Conservation (phyloP, 1,139 yeast genomes). For the Suhomyces taliae region DNA sequence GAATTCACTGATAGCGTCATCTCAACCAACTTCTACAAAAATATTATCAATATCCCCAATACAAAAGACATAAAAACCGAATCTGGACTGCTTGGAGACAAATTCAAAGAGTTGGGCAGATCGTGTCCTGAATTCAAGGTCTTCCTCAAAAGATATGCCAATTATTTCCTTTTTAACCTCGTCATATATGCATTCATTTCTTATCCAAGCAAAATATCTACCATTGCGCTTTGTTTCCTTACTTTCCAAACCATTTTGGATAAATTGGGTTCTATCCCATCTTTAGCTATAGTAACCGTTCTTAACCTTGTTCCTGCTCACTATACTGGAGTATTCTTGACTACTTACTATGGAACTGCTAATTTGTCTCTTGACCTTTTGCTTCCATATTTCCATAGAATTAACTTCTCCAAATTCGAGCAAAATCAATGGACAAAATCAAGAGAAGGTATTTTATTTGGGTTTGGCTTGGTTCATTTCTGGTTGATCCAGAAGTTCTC, state of each 20-base stretch:
- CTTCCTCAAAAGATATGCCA: conserved; percentile 15
- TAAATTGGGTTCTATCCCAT: conserved; percentile 48
- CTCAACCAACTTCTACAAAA: conserved; percentile 18
- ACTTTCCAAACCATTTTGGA: conserved; percentile 47
- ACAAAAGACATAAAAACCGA: neutral
- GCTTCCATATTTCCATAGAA: conserved; percentile 50
- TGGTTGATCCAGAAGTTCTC: conserved; percentile 43
- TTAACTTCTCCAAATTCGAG: conserved; percentile 48
- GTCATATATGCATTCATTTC: conserved; percentile 11
- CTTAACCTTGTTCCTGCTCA: conserved; percentile 35
- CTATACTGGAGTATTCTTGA: conserved; percentile 35
- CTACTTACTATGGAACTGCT: conserved; percentile 48
- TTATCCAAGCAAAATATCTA: conserved; percentile 39
- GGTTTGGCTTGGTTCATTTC: conserved; percentile 56
- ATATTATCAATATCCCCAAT: conserved; percentile 13
- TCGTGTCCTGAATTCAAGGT: conserved; percentile 15
- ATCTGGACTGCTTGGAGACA: neutral
- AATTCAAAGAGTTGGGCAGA: conserved; percentile 10
- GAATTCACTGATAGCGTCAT: conserved; percentile 41
- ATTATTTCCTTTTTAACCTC: conserved; percentile 12
- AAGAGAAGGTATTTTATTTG: conserved; percentile 58
- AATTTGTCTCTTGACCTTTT: conserved; percentile 48
- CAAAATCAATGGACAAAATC: conserved; percentile 53
- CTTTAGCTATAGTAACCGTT: conserved; percentile 33
- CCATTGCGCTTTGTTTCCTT: conserved; percentile 38